Conservation (phyloP, 202 grass and related monocot genomes). For the Setaria italica region DNA sequence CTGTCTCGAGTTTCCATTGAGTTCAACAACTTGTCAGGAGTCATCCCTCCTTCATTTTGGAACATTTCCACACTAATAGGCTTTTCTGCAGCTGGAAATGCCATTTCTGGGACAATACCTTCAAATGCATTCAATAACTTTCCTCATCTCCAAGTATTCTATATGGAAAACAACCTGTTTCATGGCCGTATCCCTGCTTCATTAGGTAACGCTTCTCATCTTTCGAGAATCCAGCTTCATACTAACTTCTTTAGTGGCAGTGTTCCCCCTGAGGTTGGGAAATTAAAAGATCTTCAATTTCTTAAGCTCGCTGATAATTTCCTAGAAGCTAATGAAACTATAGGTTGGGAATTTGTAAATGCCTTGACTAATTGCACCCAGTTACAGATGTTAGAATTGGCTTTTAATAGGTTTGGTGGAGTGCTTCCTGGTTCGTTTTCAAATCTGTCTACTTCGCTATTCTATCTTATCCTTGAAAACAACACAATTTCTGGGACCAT, state of each 20-base stretch:
- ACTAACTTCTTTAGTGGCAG: conserved; percentile 29
- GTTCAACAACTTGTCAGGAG: conserved; percentile 24
- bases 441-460: conserved; percentile 37
- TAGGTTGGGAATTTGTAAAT: conserved; percentile 25
- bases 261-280: conserved; percentile 31
- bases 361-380: conserved; percentile 31
- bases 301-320: neutral
- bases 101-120: conserved; percentile 34
- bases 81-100: neutral
- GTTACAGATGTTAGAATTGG: neutral
- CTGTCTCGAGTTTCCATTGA: neutral
- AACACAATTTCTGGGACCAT: conserved; percentile 37
- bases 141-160: neutral
- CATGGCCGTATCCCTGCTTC: conserved; percentile 29
- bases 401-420: neutral
- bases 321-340: neutral
- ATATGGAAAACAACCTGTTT: neutral
- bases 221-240: too few relatives aligned
- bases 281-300: neutral
- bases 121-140: conserved; percentile 12
- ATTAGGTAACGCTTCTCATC: conserved; percentile 24
- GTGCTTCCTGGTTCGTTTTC: conserved; percentile 34
- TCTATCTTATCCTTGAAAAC: neutral
- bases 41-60: conserved; percentile 30
- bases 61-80: conserved; percentile 5